phyloP scores from a whole-genome alignment of 1,139 yeast species.

The Debaryomyces coudertii region DNA sequence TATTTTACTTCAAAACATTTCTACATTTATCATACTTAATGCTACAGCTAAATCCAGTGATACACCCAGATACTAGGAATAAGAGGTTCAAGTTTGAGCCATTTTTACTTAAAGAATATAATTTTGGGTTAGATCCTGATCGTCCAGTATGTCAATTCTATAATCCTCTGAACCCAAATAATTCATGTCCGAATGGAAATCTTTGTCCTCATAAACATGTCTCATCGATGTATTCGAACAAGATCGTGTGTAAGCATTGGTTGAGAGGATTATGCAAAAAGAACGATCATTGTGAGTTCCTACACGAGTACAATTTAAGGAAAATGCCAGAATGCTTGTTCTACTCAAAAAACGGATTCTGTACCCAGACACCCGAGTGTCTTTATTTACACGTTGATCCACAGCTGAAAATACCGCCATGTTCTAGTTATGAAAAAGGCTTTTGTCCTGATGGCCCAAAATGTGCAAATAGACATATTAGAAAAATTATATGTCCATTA shows the following conservation, averaged over 20 bases:
- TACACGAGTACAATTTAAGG: slow-evolving; percentile 91
- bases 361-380: slow-evolving; percentile 95
- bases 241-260: slow-evolving; percentile 97
- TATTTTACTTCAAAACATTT: not conserved
- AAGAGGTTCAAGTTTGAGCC: slow-evolving; percentile 78
- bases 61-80: slow-evolving; percentile 47
- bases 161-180: slow-evolving; percentile 55
- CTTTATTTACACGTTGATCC: slow-evolving; percentile 92
- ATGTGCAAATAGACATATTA: slow-evolving; percentile 80
- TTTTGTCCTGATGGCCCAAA: slow-evolving; percentile 93
- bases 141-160: slow-evolving; percentile 85
- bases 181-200: slow-evolving; percentile 82
- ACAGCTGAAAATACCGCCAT: slow-evolving; percentile 81
- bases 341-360: slow-evolving; percentile 84
- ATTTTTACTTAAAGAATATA: slow-evolving; percentile 76
- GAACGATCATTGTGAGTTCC: slow-evolving; percentile 93
- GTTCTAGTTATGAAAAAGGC: slow-evolving; percentile 82
- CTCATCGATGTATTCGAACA: slow-evolving; percentile 76
- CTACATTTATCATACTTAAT: slow-evolving; percentile 17
- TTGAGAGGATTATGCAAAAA: slow-evolving; percentile 94
- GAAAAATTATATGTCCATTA: slow-evolving; percentile 78
- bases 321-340: slow-evolving; percentile 98
- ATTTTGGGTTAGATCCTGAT: slow-evolving; percentile 85
- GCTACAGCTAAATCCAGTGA: slow-evolving; percentile 42
- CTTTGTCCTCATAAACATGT: slow-evolving; percentile 90